Percentiles rank a stretch among this genome's conserved stretches.
phyloP scores from a whole-genome alignment of 225 moss, liverwort and hornwort species.

The Pseudoscleropodium purum region DNA sequence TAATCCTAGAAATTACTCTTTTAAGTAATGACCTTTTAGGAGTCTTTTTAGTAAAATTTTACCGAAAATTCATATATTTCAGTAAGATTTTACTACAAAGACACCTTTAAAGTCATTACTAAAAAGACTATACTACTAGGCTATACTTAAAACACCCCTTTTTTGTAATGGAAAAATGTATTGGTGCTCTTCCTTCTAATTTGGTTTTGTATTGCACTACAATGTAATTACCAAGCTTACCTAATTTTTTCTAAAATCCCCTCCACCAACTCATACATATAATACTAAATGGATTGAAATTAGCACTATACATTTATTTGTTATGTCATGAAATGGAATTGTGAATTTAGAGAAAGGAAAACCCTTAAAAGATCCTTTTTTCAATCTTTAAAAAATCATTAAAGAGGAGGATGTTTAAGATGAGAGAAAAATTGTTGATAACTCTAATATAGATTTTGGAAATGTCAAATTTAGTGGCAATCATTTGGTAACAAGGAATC shows the following conservation, averaged over 20 bases:
- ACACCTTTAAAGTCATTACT: too few relatives aligned
- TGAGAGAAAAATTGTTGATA: neutral
- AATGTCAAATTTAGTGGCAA: neutral
- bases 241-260: too few relatives aligned
- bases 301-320: fast-evolving
- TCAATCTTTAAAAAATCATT: neutral
- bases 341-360: neutral
- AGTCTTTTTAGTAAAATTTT: too few relatives aligned
- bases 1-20: too few relatives aligned
- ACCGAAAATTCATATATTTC: too few relatives aligned
- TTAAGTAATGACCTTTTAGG: too few relatives aligned
- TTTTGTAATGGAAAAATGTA: too few relatives aligned
- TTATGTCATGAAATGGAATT: neutral
- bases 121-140: too few relatives aligned
- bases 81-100: too few relatives aligned
- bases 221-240: neutral
- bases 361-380: fast-evolving
- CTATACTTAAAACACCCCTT: too few relatives aligned
- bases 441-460: neutral
- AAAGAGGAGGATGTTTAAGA: neutral
- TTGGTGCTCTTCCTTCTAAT: too few relatives aligned
- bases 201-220: neutral
- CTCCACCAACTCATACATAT: fast-evolving
- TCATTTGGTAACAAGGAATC: neutral
- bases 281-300: neutral